Conservation (phyloP, 1,284 basidiomycete species). For the Cryptococcus depauperatus region DNA sequence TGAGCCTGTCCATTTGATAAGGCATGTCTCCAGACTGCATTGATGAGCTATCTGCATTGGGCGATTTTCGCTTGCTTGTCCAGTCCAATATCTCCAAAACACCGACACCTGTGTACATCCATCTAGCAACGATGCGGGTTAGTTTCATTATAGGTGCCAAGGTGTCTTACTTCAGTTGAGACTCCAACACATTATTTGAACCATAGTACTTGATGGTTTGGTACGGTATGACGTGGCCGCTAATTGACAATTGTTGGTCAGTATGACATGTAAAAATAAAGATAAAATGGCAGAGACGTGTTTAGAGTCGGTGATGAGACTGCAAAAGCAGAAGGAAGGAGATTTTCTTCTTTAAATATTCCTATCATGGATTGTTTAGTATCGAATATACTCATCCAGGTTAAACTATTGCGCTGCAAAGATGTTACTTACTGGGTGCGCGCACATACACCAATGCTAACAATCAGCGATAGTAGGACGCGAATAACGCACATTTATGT, state of each 20-base stretch:
- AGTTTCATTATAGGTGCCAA: background rate
- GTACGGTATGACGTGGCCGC: no score
- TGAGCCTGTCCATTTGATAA: constrained; percentile 70
- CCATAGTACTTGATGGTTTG: no score
- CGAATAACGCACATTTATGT: constrained; percentile 35
- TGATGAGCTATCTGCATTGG: background rate
- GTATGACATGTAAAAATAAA: no score
- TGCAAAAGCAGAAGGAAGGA: no score
- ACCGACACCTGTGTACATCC: constrained; percentile 48
- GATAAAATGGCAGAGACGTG: no score
- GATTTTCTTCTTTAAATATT: constrained; percentile 1
- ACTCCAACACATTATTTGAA: constrained; percentile 8
- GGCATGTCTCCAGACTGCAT: constrained; percentile 35
- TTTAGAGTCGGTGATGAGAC: no score
- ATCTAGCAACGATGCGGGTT: constrained; percentile 6
- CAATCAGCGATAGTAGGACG: background rate
- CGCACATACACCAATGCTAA: constrained; percentile 90
- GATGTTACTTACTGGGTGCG: constrained; percentile 53
- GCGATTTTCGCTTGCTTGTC: constrained; percentile 40
- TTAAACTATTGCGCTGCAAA: constrained; percentile 16
- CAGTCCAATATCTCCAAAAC: constrained; percentile 83
- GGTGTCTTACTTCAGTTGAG: constrained; percentile 65
- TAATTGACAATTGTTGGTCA: no score
- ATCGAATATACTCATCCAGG: constrained; percentile 20
- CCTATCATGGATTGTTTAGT: constrained; percentile 6